Evolutionary conservation across 2,329 filamentous ascomycete genomes (phyloP), one percentile per base, ranked within the genome.

Genomic region (Huntiella abstrusa): DNA sequence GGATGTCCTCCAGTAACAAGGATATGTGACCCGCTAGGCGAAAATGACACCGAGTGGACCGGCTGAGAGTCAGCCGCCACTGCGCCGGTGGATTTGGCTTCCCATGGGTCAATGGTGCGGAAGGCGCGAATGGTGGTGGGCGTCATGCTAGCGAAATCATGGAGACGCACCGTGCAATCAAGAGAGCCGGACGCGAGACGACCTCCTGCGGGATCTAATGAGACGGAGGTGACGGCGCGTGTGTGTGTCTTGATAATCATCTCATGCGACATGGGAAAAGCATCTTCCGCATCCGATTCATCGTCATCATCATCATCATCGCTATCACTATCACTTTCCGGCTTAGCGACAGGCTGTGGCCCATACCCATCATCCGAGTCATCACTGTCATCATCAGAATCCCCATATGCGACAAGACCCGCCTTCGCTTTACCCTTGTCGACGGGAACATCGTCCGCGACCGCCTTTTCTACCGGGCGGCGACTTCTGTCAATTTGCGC

Each of bases 131-230:
- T 72, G 0, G 91, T 96, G 4, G 86, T 91, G 1, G 87, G 85
- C 1, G 88, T 95, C 80, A 98, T 92, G 41, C 87, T 83, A 2
- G 87, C 77, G 59, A 98, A 93, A 59, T 98, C 88, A 64, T 95
- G 86, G 13, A 98, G 69, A 58, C 95, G 96, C 55, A 96, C 66
- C 1, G 77, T 83, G 60, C 86, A 92, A 62, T 98, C 91, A 51
- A 80, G 82, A 4, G 87, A 95, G 16, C 83, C 87, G n/a, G 85
- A 91, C 41, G 88, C 77, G 58, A 98, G 67, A 54, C 91, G 75
- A 41, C 79, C 80, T 8, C 91, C 91, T 0, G 86, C 77, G 0
- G 83, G 78, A 62, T 98, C 91, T 41, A 94, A 68, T 2, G 87
- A 80, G 48, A 86, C 70, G 1, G 83, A 80, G 5, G 88, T 95